Conservation (phyloP, 2,329 filamentous ascomycete genomes). For the Colletotrichum tropicale region DNA sequence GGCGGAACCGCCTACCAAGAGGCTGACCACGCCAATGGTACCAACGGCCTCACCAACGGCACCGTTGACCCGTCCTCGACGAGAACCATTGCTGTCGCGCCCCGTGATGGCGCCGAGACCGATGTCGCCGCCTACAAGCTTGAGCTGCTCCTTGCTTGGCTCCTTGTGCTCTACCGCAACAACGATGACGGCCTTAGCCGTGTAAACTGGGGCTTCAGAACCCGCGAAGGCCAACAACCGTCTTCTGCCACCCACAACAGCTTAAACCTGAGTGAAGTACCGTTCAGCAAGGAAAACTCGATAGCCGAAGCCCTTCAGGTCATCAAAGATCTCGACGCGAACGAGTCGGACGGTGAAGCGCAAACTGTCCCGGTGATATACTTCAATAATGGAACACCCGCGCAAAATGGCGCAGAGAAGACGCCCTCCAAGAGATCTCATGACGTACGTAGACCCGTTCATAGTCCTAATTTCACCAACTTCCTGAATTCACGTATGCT, state of each 20-base stretch:
- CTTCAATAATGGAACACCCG: constrained; percentile 18
- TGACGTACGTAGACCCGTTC: constrained; percentile 8
- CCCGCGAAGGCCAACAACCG: background rate
- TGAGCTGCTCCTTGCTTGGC: constrained; percentile 27
- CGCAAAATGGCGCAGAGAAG: constrained; percentile 6
- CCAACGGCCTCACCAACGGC: constrained; percentile 1
- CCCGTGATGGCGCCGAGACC: background rate
- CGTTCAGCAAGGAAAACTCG: constrained; percentile 19
- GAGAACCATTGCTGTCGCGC: constrained; percentile 7
- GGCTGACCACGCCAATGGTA: background rate
- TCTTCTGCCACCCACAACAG: background rate
- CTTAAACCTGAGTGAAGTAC: constrained; percentile 14
- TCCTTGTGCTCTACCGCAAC: constrained; percentile 25
- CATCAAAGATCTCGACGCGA: constrained; percentile 2
- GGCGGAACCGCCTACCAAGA: constrained; percentile 20
- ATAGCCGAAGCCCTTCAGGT: constrained; percentile 11
- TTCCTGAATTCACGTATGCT: background rate
- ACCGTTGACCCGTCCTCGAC: constrained; percentile 15
- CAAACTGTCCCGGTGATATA: constrained; percentile 13
- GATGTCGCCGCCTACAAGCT: constrained; percentile 7
- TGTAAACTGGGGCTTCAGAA: constrained; percentile 19
- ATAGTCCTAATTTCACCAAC: background rate
- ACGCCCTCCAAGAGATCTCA: constrained; percentile 1
- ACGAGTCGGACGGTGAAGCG: background rate
- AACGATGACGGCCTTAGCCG: constrained; percentile 21